Percentiles rank a stretch among this genome's conserved stretches.
phyloP scores from a whole-genome alignment of 163 green algal species.

The Chloromonas sp. region DNA sequence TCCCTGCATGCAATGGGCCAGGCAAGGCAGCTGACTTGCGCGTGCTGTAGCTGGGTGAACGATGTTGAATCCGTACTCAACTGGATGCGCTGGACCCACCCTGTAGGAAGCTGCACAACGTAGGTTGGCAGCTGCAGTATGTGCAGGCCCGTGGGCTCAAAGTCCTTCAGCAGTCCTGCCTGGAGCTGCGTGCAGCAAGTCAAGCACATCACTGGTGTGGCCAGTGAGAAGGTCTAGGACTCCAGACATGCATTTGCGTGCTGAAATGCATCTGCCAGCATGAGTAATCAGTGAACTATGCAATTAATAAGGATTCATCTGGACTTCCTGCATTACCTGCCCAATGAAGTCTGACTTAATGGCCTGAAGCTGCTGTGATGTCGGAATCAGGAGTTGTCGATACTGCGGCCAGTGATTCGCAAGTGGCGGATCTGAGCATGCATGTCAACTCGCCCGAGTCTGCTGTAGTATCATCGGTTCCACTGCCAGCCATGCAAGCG shows the following conservation, averaged over 20 bases:
- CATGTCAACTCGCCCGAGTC: no score
- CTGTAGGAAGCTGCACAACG: slow-evolving; percentile 64
- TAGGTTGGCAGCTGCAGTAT: slow-evolving; percentile 76
- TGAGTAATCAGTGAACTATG: no score
- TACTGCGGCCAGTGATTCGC: not conserved
- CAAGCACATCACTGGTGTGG: not conserved
- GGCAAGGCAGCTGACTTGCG: not conserved
- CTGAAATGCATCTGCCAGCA: no score
- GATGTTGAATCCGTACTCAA: not conserved
- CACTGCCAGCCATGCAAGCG: no score
- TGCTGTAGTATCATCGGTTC: no score
- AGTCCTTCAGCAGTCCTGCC: slow-evolving; percentile 34
- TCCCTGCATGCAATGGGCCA: slow-evolving; percentile 26
- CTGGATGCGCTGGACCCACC: slow-evolving; percentile 21
- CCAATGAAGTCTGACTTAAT: not conserved
- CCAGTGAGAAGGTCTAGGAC: no score
- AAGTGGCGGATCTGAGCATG: no score
- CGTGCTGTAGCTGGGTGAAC: not conserved
- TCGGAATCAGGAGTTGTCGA: not conserved
- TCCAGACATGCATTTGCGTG: no score
- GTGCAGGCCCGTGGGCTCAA: slow-evolving; percentile 18
- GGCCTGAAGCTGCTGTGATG: not conserved
- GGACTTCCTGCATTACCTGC: not conserved
- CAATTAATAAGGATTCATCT: no score
- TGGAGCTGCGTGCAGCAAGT: slow-evolving; percentile 41